Evolutionary conservation across 139 green algal genomes (phyloP).

Genomic region (Micromonas pusilla): DNA sequence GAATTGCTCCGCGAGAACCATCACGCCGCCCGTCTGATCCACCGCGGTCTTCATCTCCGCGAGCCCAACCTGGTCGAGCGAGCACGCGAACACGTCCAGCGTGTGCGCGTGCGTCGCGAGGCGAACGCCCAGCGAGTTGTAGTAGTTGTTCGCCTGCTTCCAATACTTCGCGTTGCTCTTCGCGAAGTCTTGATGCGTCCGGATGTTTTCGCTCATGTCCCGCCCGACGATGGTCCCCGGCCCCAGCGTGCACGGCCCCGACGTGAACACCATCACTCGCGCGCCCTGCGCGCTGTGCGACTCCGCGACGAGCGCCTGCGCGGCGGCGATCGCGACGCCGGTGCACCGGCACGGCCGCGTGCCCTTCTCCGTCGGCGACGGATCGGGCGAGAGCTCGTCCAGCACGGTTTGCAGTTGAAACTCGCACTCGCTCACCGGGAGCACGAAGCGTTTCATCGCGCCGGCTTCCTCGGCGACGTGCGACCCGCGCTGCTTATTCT

Average conservation of each 20-base stretch:
- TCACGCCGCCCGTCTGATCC: constrained; percentile 76
- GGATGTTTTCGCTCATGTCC: constrained; percentile 68
- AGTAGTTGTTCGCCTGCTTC: constrained; percentile 85
- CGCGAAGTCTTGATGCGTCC: constrained; percentile 81
- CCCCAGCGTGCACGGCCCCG: constrained; percentile 86
- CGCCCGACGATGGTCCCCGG: constrained; percentile 39
- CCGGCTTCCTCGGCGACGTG: background rate
- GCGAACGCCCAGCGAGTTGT: constrained; percentile 53
- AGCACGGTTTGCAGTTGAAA: constrained; percentile 76
- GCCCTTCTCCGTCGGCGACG: constrained; percentile 66
- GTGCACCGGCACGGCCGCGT: constrained; percentile 75
- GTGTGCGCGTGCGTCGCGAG: constrained; percentile 73
- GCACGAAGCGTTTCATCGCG: constrained; percentile 52
- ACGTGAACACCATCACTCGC: constrained; percentile 84
- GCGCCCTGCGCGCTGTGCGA: constrained; percentile 62
- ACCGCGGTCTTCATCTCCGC: constrained; percentile 87
- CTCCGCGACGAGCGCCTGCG: constrained; percentile 66
- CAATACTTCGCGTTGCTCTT: constrained; percentile 84
- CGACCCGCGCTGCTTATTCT: background rate
- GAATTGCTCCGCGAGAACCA: constrained; percentile 84
- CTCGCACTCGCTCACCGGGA: constrained; percentile 84
- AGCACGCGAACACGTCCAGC: constrained; percentile 89
- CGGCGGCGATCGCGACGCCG: constrained; percentile 84
- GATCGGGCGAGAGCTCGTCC: constrained; percentile 80
- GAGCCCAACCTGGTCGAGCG: constrained; percentile 88